These are phyloP conservation scores for Aspergillus pseudoviridinutans DNA, from an alignment of 2,329 filamentous ascomycete species.

Conservation along the genomic window DNA sequence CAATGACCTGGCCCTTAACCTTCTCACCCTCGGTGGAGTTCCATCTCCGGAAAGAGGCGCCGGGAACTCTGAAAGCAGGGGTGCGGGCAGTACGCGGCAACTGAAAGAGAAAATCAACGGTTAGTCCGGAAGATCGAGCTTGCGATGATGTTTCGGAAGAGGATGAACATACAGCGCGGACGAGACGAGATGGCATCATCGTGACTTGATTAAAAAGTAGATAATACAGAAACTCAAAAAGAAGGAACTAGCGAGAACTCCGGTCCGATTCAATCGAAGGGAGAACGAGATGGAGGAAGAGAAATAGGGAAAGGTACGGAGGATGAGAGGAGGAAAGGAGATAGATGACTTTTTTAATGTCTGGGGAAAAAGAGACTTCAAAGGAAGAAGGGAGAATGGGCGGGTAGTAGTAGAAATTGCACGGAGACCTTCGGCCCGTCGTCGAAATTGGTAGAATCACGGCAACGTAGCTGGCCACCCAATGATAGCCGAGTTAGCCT, in stretches of 20 bases:
- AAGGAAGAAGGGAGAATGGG: slow-evolving; percentile 27
- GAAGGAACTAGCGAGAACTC: slow-evolving; percentile 24
- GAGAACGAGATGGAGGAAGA: slow-evolving; percentile 14
- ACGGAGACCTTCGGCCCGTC: slow-evolving; percentile 32
- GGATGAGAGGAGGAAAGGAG: slow-evolving; percentile 20
- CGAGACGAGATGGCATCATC: slow-evolving; percentile 70
- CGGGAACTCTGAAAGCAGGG: slow-evolving; percentile 65
- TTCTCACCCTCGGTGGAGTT: slow-evolving; percentile 61
- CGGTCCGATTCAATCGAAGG: slow-evolving; percentile 33
- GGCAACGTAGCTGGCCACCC: slow-evolving; percentile 11
- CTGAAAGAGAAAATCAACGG: slow-evolving; percentile 41
- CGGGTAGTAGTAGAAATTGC: slow-evolving; percentile 29
- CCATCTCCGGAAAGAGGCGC: slow-evolving; percentile 63
- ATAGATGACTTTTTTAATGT: slow-evolving; percentile 17
- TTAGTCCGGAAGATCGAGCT: slow-evolving; percentile 19
- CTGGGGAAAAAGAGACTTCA: slow-evolving; percentile 15
- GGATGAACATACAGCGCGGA: slow-evolving; percentile 64
- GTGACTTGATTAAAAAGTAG: slow-evolving; percentile 39
- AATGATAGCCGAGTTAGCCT: slow-evolving; percentile 15
- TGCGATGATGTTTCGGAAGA: slow-evolving; percentile 11
- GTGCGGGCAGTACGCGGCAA: slow-evolving; percentile 75
- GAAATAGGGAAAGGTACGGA: slow-evolving; percentile 17
- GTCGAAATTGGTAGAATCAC: slow-evolving; percentile 38
- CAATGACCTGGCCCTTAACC: slow-evolving; percentile 93
- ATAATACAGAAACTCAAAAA: slow-evolving; percentile 34